Conservation (phyloP, 1,284 basidiomycete genomes). For the Boletus mariae region DNA sequence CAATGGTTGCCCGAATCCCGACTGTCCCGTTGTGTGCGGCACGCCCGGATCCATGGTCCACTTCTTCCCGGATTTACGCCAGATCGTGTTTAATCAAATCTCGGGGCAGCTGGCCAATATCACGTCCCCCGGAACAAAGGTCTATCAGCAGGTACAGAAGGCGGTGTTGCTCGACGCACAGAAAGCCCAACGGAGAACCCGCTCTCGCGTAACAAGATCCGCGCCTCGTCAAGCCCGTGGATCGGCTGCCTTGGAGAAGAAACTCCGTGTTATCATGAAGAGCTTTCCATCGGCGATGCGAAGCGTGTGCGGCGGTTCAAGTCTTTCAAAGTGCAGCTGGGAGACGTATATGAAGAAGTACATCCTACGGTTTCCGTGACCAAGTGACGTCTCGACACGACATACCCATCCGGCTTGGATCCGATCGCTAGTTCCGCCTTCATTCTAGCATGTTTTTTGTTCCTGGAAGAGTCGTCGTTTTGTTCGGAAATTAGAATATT, state of each 20-base stretch:
- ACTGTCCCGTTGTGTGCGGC: constrained; percentile 72
- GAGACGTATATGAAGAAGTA: constrained; percentile 55
- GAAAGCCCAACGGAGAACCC: constrained; percentile 6
- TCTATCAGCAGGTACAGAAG: constrained; percentile 42
- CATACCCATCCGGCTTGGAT: neutral
- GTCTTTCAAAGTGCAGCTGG: constrained; percentile 55
- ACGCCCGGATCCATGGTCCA: constrained; percentile 75
- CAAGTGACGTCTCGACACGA: neutral
- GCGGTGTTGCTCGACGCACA: constrained; percentile 33
- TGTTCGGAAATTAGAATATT: constrained; percentile 17
- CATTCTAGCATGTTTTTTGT: constrained; percentile 8
- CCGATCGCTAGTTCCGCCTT: constrained; percentile 4
- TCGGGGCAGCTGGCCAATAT: constrained; percentile 35
- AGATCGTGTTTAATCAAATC: constrained; percentile 50
- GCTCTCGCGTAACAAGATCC: constrained; percentile 12
- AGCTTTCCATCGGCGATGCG: constrained; percentile 35
- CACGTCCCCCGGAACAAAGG: constrained; percentile 35
- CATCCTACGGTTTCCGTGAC: constrained; percentile 61
- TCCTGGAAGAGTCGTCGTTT: constrained; percentile 16
- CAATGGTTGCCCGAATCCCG: constrained; percentile 69
- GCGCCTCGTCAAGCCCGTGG: constrained; percentile 12
- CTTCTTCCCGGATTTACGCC: constrained; percentile 51
- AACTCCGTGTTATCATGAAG: constrained; percentile 36
- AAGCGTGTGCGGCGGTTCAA: constrained; percentile 47
- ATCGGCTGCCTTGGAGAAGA: constrained; percentile 15